phyloP scores from a whole-genome alignment of 495 filamentous ascomycete species.

The Bacidia rubella region DNA sequence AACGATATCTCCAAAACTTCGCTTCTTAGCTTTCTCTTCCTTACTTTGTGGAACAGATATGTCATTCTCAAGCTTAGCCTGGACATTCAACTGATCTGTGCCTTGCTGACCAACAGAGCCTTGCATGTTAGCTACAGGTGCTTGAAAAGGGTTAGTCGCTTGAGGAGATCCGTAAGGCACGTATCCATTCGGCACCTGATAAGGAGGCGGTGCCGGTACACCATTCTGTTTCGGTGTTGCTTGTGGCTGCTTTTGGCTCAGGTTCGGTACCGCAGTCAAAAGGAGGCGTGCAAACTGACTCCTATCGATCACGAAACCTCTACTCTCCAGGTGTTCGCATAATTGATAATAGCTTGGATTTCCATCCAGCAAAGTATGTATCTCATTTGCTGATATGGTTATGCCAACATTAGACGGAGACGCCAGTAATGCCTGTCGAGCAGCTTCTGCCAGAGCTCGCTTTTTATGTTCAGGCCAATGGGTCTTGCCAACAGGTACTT shows the following conservation, averaged over 20 bases:
- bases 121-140: background rate
- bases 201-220: background rate
- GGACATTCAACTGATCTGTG: background rate
- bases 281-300: conserved; percentile 32
- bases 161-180: background rate
- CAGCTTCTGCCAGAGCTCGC: conserved; percentile 22
- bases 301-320: conserved; percentile 31
- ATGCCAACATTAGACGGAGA: conserved; percentile 19
- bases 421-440: conserved; percentile 18
- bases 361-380: conserved; percentile 28
- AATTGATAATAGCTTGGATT: conserved; percentile 38
- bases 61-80: background rate
- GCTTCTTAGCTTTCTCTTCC: conserved; percentile 28
- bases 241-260: background rate
- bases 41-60: conserved; percentile 9
- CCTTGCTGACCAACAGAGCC: background rate
- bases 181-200: background rate
- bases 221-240: background rate
- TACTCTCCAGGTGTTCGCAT: conserved; percentile 34
- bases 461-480: conserved; percentile 26
- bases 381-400: conserved; percentile 20
- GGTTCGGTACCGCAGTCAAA: conserved; percentile 30
- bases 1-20: conserved; percentile 35
- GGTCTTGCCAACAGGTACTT: conserved; percentile 10
- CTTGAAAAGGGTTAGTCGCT: background rate